These are phyloP conservation scores for Myxozyma sirexii DNA, from an alignment of 805 yeast species.

Conservation along the genomic window DNA sequence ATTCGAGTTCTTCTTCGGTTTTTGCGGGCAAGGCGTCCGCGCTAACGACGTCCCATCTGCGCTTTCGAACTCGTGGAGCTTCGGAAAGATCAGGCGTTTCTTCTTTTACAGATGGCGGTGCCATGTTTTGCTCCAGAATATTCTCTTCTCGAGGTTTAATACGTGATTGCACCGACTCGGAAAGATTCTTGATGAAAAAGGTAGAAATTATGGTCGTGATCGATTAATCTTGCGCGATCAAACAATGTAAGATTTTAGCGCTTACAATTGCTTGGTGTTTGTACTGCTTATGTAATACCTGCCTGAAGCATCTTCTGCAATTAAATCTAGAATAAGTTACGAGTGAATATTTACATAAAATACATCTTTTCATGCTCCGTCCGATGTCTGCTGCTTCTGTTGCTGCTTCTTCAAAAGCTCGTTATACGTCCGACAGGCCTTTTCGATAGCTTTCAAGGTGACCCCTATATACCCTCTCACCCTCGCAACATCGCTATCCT, in stretches of 20 bases:
- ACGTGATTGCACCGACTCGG: no score
- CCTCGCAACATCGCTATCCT: neutral
- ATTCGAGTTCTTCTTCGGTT: slow-evolving; percentile 33
- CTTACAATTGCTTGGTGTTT: no score
- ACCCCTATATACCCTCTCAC: slow-evolving; percentile 14
- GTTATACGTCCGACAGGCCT: slow-evolving; percentile 9
- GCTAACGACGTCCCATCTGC: slow-evolving; percentile 41
- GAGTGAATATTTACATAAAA: no score
- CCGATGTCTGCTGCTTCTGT: neutral
- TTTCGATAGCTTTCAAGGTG: slow-evolving; percentile 19
- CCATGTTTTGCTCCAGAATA: neutral
- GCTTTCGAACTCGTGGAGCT: slow-evolving; percentile 35
- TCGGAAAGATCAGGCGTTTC: slow-evolving; percentile 7
- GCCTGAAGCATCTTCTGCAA: neutral
- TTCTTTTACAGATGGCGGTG: slow-evolving; percentile 19
- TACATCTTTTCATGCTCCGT: no score
- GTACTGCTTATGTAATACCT: neutral
- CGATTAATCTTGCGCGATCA: no score
- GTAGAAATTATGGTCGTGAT: no score
- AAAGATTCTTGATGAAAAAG: no score
- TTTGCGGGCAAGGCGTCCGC: slow-evolving; percentile 27
- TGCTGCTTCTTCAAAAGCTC: slow-evolving; percentile 15
- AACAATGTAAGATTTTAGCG: no score
- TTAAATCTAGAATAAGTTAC: no score
- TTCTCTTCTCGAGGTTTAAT: neutral